Base-by-base conservation (phyloP, 352 stramenopile genomes). In the Phytophthora podocarpi region DNA sequence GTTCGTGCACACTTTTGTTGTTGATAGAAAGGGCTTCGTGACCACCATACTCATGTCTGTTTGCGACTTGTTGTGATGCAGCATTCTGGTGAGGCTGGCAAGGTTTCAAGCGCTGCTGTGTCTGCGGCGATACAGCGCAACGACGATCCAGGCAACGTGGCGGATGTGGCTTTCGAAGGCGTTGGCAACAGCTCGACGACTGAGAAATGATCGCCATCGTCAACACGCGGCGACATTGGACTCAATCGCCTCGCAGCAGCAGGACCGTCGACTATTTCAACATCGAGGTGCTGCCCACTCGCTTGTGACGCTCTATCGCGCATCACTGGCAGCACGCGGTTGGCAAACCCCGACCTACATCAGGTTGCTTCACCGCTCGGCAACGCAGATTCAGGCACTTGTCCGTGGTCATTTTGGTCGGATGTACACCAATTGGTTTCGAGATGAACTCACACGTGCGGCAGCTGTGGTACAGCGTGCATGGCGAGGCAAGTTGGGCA, bases 81-180 rank as follows among this genome's bases (percentile, higher is more conserved):
- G 76, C 15, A 91, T 91, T 35, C n/a, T 89, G 8, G 59, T 67
- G 21, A 80, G 72, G 5, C 64, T 91, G 13, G 73, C 54, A 24
- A 67, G 67, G 34, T 76, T 93, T 21, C 51, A 81, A 40, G 43
- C 45, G 0, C 41, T 74, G 15, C 35, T 91, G 15, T 64, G 48
- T 23, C 74, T 75, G 0, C 77, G 79, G 28, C 53, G 66, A 30
- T 39, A 28, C n/a, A 78, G 67, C 26, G 79, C 74, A 2, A 81
- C 59, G 4, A 79, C 67, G 36, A 88, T 94, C 35, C 85, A 94
- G 56, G 72, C 82, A 2, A 77, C 63, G n/a, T 94, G 82, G 82
- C 71, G 85, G 27, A 94, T 94, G 82, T 94, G 82, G 82, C 55
- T 70, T 4, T 79, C 64, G 23, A 91, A 89, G 52, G 78, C 85